Base-by-base conservation (phyloP, 2,329 filamentous ascomycete species). In the Graphiopsis chlorocephala region DNA sequence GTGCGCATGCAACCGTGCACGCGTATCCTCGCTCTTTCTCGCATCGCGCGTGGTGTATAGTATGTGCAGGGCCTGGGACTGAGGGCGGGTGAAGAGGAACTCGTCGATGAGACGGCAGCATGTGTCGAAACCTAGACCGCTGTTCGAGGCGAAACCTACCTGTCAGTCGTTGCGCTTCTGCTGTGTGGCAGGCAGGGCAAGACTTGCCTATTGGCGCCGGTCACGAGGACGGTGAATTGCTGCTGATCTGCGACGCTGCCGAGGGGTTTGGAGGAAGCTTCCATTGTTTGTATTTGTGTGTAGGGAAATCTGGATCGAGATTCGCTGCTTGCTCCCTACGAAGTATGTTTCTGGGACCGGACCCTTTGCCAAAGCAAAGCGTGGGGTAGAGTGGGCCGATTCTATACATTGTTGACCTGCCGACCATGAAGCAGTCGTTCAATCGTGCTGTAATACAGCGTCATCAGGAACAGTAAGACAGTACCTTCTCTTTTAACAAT, bases 91-190 rank as follows among this genome's bases (percentile, higher is more conserved):
- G 65, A 83, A 80, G 66, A 96, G 86, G 81, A 97, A 97, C 72
- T 96, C 91, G 80, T 97, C 92, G 71, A 96, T 94, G 64, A 97
- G 84, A 66, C 92, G 91, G 73, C 90, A 87, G 75, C 90, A 91
- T 70, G 91, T 93, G 63, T 90, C 89, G 72, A 94, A 90, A 52
- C 94, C 94, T 52, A 97, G 87, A 66, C 94, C 94, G 75, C 94
- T 97, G 77, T 58, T 58, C 5, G 42, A 23, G 25, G 12, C 26
- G 26, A 64, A 33, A 68, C 45, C 57, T 38, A 65, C 53, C 66
- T 67, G 48, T 60, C 64, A 67, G 64, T 56, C 47, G 23, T 62
- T 55, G 60, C 33, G 4, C 29, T 42, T 55, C 31, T 52, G 38
- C 26, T 56, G 10, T 14, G 45, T 45, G 31, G 45, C 28, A 53